Conservation (phyloP, 1,284 basidiomycete species). For the Apiotrichum domesticum region DNA sequence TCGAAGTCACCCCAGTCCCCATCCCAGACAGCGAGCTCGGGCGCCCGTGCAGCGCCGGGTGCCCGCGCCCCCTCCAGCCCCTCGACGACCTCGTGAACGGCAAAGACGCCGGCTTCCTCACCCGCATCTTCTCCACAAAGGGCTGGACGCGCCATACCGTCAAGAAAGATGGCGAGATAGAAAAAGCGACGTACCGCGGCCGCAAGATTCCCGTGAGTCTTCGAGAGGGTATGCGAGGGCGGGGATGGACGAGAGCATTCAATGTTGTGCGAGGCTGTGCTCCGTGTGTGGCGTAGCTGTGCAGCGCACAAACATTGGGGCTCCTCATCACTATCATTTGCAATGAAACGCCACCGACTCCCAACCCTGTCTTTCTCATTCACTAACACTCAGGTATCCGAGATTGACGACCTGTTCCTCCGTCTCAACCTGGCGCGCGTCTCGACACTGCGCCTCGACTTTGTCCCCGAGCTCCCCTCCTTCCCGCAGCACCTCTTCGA, state of each 20-base stretch:
- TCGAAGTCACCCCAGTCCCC: not conserved
- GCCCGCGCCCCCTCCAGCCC: not conserved
- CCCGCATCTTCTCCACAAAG: not conserved
- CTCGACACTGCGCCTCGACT: not conserved
- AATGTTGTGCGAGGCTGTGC: no score
- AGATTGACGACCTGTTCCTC: conserved; percentile 2
- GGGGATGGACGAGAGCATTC: no score
- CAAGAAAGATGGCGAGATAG: not conserved
- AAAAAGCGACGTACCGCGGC: not conserved
- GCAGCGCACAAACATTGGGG: not conserved
- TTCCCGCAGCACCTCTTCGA: conserved; percentile 1
- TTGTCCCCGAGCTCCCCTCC: not conserved
- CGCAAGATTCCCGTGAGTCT: not conserved
- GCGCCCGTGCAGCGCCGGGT: not conserved
- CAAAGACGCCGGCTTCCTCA: conserved; percentile 1
- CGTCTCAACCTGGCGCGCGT: not conserved
- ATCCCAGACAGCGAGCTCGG: not conserved
- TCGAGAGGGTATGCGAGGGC: no score
- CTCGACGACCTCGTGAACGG: not conserved
- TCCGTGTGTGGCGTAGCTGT: not conserved
- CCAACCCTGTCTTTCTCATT: no score
- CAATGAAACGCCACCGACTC: no score
- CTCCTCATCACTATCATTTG: no score
- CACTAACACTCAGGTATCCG: not conserved
- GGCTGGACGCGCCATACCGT: not conserved